A percentile compares a stretch with the other conserved stretches of the same genome.
phyloP scores from a whole-genome alignment of 768 basidiomycete genomes.

The Peribolospora baueri region DNA sequence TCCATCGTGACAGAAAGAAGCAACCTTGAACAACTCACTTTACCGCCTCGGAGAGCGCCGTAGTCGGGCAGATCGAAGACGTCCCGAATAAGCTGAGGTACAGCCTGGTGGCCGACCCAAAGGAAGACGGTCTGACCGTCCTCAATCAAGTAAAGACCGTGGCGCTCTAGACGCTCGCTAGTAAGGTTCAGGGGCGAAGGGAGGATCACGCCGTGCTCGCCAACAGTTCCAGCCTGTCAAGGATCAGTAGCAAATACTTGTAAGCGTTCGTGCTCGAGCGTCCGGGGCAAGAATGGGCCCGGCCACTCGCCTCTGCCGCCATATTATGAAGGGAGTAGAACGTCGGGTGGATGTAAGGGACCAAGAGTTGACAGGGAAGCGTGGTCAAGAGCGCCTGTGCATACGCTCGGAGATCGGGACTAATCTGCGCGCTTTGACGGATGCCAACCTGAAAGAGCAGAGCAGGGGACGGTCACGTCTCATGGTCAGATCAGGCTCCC shows the following conservation, averaged over 20 bases:
- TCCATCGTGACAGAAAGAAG: not conserved
- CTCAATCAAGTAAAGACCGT: constrained; percentile 88
- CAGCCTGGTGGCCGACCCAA: constrained; percentile 93
- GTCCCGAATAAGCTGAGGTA: constrained; percentile 80
- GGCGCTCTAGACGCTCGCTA: constrained; percentile 80
- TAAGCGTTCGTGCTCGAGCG: not conserved
- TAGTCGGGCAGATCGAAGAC: constrained; percentile 79
- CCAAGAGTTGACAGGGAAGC: constrained; percentile 64
- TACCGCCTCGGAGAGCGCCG: constrained; percentile 73
- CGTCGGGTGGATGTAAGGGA: constrained; percentile 81
- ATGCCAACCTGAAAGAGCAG: constrained; percentile 44
- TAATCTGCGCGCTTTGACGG: constrained; percentile 87
- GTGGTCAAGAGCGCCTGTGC: constrained; percentile 79
- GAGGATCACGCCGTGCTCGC: constrained; percentile 64
- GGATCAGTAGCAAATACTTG: not conserved
- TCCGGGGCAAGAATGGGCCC: not conserved
- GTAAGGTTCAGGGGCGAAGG: constrained; percentile 73
- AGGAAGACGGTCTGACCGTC: constrained; percentile 95
- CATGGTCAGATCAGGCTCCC: not conserved
- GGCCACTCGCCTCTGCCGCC: constrained; percentile 48
- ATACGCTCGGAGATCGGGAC: constrained; percentile 84
- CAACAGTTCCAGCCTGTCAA: constrained; percentile 64
- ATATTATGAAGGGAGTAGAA: constrained; percentile 96
- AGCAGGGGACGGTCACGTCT: not conserved
- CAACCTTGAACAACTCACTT: constrained; percentile 29